Base-by-base conservation (phyloP, 768 basidiomycete species). In the Podaxis sp. region DNA sequence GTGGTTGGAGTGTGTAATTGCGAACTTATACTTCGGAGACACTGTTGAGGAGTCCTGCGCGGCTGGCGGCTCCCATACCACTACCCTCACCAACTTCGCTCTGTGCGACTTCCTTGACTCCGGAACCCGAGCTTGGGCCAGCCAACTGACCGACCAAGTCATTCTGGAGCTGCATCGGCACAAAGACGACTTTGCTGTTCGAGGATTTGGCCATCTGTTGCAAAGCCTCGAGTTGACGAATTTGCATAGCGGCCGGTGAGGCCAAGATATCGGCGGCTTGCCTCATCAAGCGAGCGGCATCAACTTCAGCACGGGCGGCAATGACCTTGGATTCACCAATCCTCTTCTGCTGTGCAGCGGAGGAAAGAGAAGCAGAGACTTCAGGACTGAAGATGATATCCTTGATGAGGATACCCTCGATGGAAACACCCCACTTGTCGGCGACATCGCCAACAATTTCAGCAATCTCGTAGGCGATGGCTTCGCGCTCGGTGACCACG, bases 261-360 rank as follows among this genome's bases (percentile, higher is more conserved):
- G 94, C 93, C 68, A 93, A 78, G 68, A 96, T 97, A 74, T 97
- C 95, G 56, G 95, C 95, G 11, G 95, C 95, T 73, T 96, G 93
- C 62, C 95, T 84, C 95, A 98, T 98, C 71, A 98, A 84, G 67
- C 93, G 85, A 27, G 95, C 94, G 37, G 94, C 81, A 72, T 97
- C 95, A 65, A 98, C 95, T 77, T 97, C 95, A 13, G 95, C 96
- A 61, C 94, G 86, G 1, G 94, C 95, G 56, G 93, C 93, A 67
- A 97, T 96, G 71, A 96, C 92, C 76, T 98, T 98, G 69, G 87
- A 88, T 77, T 98, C 96, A 74, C 95, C 96, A 61, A 98, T 87
- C 62, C 96, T 85, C 83, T 97, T 97, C 76, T 96, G 94, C 70
- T 97, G 95, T 18, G 96, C 96, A 38, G 96, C 96, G 64, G 90